Evolutionary conservation across 2,329 filamentous ascomycete genomes (phyloP), one percentile per base, ranked within the genome.

Genomic region (Teratosphaeria gauchensis): DNA sequence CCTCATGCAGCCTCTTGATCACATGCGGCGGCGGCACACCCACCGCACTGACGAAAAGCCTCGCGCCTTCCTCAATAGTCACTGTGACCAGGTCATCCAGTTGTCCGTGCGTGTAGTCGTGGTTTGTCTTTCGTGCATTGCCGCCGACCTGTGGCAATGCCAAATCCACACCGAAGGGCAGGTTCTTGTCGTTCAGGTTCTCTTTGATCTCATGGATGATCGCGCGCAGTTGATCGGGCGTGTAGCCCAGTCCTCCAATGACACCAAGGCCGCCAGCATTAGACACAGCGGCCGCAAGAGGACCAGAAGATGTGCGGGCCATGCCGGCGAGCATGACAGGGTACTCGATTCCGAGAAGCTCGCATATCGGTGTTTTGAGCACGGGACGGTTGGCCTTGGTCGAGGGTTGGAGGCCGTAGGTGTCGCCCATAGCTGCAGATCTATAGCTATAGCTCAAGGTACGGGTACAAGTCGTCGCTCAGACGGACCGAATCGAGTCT

Each of bases 301-400:
- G 81, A 0, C 87, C 89, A 60, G 87, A 86, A 0, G 89, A 92
- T 9, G 89, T 89, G 62, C 88, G 84, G 1, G 92, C 92, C 92
- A 97, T 97, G 68, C 92, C 92, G 35, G 92, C 92, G 21, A 96
- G 88, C 65, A 96, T 78, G 73, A 97, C 86, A 48, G 92, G 92
- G 76, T 96, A 91, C 65, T 86, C 79, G 75, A 96, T 96, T 28
- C 84, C 83, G 56, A 96, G 82, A 56, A 96, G 85, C 57, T 79
- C 79, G 63, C 87, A 92, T 42, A 95, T 82, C 1, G 90, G 89
- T 11, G 90, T 95, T 59, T 82, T 83, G 67, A 94, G 86, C 60
- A 84, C 69, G 19, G 73, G 71, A 48, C 64, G 65, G 19, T 35
- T 53, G 33, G 66, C 54, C 63, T 66, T 69, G 28, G 52, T 53